Evolutionary conservation across 1,139 yeast species (phyloP).

Genomic region (Candida neerlandica): DNA sequence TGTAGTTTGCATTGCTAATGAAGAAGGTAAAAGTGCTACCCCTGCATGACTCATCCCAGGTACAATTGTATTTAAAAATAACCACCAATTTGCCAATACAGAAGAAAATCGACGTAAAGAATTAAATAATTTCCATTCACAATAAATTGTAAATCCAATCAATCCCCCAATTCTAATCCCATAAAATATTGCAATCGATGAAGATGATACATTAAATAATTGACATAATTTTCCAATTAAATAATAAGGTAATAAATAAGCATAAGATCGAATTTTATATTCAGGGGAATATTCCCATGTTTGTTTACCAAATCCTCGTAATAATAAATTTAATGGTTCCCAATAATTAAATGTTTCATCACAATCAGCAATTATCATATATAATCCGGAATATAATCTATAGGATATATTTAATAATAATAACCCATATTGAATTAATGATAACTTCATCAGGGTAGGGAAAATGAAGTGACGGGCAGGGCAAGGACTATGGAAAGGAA

Average conservation of each 20-base stretch:
- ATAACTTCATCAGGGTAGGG: conserved; percentile 10
- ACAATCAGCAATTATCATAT: conserved; percentile 79
- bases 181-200: conserved; percentile 41
- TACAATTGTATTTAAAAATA: conserved; percentile 45
- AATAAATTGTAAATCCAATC: conserved; percentile 52
- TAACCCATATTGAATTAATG: conserved; percentile 18
- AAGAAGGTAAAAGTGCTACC: conserved; percentile 82
- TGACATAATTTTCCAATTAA: conserved; percentile 21
- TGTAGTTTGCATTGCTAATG: conserved; percentile 75
- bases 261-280: conserved; percentile 85
- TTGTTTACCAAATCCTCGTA: conserved; percentile 85
- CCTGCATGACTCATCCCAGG: conserved; percentile 87
- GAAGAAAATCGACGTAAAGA: conserved; percentile 43
- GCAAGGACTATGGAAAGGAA: no score
- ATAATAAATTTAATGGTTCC: conserved; percentile 84
- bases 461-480: neutral
- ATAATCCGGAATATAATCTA: conserved; percentile 50
- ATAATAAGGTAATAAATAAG: conserved; percentile 62
- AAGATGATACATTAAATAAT: conserved; percentile 7
- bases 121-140: conserved; percentile 54
- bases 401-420: conserved; percentile 32
- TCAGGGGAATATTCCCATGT: conserved; percentile 98
- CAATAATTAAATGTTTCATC: conserved; percentile 88
- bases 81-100: conserved; percentile 59
- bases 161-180: conserved; percentile 53